These are phyloP conservation scores for Chenopodium quinoa DNA, from an alignment of 148 eudicot species.

Conservation along the genomic window DNA sequence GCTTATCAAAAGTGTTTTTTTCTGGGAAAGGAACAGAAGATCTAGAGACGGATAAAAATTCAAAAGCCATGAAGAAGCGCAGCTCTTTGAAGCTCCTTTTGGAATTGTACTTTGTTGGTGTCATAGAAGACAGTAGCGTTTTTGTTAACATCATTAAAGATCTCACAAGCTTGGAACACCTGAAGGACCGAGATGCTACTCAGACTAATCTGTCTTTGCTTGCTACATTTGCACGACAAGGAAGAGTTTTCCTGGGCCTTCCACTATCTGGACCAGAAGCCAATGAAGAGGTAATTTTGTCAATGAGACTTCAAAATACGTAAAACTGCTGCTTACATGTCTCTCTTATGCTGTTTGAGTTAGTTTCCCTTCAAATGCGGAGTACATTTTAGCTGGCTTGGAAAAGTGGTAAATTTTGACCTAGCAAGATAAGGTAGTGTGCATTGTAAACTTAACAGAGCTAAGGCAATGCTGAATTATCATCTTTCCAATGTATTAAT, in stretches of 20 bases:
- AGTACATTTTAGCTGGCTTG: not conserved
- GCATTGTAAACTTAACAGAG: not conserved
- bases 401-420: not conserved
- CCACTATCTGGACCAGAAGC: slow-evolving; percentile 69
- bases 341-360: not conserved
- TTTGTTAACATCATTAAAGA: slow-evolving; percentile 82
- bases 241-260: slow-evolving; percentile 81
- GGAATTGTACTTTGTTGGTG: slow-evolving; percentile 94
- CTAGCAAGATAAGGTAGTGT: not conserved
- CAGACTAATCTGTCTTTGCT: slow-evolving; percentile 95
- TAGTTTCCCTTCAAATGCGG: not conserved
- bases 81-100: slow-evolving; percentile 86
- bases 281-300: slow-evolving; percentile 67
- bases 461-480: not conserved
- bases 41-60: slow-evolving; percentile 68
- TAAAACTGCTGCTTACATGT: not conserved
- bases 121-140: slow-evolving; percentile 69
- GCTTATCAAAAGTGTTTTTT: slow-evolving; percentile 70
- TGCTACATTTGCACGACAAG: slow-evolving; percentile 93
- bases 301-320: not conserved
- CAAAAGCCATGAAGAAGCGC: slow-evolving; percentile 93
- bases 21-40: slow-evolving; percentile 89
- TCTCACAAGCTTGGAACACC: slow-evolving; percentile 73
- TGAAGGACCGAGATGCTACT: slow-evolving; percentile 90
- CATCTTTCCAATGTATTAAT: not conserved